Conservation (phyloP, 805 yeast species). For the Suhomyces faveliae region DNA sequence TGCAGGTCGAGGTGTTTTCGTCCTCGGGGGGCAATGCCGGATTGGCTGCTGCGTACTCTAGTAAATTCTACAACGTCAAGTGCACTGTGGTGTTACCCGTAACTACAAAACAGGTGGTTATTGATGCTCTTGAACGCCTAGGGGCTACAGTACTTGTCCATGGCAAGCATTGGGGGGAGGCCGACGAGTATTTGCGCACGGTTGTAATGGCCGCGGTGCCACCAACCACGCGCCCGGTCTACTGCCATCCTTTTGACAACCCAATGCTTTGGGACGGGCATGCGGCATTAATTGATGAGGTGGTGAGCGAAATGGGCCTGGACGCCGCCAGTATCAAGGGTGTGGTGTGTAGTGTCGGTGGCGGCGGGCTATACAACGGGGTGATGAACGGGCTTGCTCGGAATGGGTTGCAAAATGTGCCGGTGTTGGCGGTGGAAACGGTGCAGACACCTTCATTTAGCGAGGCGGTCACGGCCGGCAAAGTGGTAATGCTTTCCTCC, state of each 20-base stretch:
- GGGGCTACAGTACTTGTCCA: constrained; percentile 24
- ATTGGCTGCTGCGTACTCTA: constrained; percentile 32
- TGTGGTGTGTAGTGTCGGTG: constrained; percentile 32
- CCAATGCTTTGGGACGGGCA: constrained; percentile 33
- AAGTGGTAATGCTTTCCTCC: constrained; percentile 16
- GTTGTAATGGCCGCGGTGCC: constrained; percentile 15
- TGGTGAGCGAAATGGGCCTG: constrained; percentile 17
- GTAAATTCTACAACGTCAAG: constrained; percentile 16
- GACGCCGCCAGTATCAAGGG: constrained; percentile 22
- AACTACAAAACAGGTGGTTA: constrained; percentile 16
- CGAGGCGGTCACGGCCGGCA: constrained; percentile 19
- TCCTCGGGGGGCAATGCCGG: constrained; percentile 40
- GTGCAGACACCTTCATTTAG: constrained; percentile 23
- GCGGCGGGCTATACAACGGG: constrained; percentile 36
- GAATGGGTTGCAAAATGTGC: constrained; percentile 15
- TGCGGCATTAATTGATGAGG: constrained; percentile 23
- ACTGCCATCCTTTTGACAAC: constrained; percentile 35
- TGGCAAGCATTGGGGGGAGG: constrained; percentile 35
- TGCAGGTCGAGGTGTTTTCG: constrained; percentile 21
- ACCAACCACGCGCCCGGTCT: constrained; percentile 17
- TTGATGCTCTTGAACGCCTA: constrained; percentile 16
- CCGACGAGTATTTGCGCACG: constrained; percentile 23
- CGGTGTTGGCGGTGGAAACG: constrained; percentile 30
- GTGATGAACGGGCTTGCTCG: constrained; percentile 23
- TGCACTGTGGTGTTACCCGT: constrained; percentile 34